These are phyloP conservation scores for Skeletonema marinoi DNA, from an alignment of 108 stramenopile genomes.

Conservation along the genomic window DNA sequence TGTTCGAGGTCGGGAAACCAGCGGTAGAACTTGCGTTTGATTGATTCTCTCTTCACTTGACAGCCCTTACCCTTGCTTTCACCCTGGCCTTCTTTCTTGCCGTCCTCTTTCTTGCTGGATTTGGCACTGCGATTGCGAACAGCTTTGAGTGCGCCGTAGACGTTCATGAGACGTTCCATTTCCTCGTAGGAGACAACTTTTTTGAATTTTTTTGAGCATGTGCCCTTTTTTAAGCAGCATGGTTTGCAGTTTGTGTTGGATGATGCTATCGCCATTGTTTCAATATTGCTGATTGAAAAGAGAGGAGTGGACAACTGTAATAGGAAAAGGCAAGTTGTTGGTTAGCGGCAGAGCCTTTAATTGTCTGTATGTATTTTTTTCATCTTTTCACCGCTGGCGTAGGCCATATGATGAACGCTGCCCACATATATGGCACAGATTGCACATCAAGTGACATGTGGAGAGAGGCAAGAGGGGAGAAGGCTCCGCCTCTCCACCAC, in stretches of 20 bases:
- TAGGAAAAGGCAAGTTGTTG: not conserved
- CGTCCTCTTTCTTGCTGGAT: not conserved
- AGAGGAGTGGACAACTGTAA: not conserved
- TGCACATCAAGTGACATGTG: no score
- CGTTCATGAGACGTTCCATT: slow-evolving; percentile 2
- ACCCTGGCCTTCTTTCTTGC: not conserved
- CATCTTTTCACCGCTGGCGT: not conserved
- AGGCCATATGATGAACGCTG: not conserved
- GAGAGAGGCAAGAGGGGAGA: no score
- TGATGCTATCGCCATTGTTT: not conserved
- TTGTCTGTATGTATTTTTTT: no score
- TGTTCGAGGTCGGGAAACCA: slow-evolving; percentile 50
- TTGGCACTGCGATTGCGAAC: not conserved
- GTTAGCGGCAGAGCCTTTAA: no score
- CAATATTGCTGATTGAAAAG: not conserved
- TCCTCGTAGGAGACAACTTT: not conserved
- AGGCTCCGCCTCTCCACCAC: no score
- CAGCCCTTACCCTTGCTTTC: no score
- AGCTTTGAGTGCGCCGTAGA: not conserved
- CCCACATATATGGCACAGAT: no score
- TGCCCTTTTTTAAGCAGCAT: not conserved
- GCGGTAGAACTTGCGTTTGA: slow-evolving; percentile 31
- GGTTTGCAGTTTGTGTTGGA: not conserved
- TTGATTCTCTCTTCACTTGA: not conserved
- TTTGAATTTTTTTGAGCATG: not conserved